A percentile compares a stretch with the other conserved stretches of the same genome.
Conservation (phyloP, 2,329 filamentous ascomycete genomes). For the Scleromitrula shiraiana region DNA sequence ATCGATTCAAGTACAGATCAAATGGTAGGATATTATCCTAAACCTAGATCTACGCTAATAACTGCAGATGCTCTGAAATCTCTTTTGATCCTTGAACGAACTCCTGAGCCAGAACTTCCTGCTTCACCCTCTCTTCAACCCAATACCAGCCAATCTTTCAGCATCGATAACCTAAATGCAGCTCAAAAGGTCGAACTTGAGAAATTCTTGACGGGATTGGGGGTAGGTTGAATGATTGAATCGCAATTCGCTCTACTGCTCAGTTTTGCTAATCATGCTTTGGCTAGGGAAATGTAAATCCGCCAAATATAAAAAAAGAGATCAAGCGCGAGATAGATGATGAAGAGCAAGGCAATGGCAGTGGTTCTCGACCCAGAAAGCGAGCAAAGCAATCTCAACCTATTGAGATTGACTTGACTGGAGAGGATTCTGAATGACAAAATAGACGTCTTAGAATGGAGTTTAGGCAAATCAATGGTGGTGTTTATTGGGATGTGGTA, state of each 20-base stretch:
- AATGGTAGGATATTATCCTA: not conserved
- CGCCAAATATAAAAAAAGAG: not conserved
- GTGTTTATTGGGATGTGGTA: too few relatives aligned
- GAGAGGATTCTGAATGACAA: not conserved
- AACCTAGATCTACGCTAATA: not conserved
- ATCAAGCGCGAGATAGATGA: not conserved
- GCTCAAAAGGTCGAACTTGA: not conserved
- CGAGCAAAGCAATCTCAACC: not conserved
- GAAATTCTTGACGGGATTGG: not conserved
- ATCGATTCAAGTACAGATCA: constrained; percentile 3
- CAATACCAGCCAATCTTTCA: not conserved
- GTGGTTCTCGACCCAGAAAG: not conserved
- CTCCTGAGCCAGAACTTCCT: not conserved
- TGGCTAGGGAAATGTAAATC: not conserved
- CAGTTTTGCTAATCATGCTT: not conserved
- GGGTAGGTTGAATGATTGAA: not conserved
- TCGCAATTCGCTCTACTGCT: too few relatives aligned
- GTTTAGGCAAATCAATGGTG: too few relatives aligned
- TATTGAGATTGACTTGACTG: constrained; percentile 1
- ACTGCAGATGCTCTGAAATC: not conserved
- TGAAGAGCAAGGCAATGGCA: not conserved
- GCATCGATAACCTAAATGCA: not conserved
- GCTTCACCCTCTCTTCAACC: not conserved
- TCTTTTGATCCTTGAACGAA: constrained; percentile 1
- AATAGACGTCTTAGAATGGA: too few relatives aligned